Evolutionary conservation across 2,329 filamentous ascomycete genomes (phyloP).

Genomic region (Phialocephala sp.): DNA sequence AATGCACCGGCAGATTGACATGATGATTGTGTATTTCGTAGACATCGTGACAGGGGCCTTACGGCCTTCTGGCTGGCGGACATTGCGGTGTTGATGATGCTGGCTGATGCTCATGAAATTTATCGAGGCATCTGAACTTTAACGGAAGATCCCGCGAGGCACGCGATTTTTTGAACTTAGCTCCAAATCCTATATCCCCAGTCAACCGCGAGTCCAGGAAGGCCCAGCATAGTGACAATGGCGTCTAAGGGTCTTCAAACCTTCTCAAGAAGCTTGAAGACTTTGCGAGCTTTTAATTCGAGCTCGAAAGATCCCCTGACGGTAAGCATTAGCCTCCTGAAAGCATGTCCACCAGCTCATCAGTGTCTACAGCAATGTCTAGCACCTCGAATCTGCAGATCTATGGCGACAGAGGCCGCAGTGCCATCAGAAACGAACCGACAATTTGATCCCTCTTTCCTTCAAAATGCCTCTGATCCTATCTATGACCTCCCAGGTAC

Average conservation of each 20-base stretch:
- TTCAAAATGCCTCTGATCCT: constrained; percentile 22
- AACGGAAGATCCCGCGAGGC: constrained; percentile 26
- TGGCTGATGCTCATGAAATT: constrained; percentile 34
- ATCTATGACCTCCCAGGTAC: constrained; percentile 27
- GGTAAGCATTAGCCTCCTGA: constrained; percentile 37
- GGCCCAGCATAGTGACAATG: constrained; percentile 36
- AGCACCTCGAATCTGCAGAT: constrained; percentile 47
- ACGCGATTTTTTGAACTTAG: constrained; percentile 33
- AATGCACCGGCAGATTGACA: constrained; percentile 34
- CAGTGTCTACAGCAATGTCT: constrained; percentile 49
- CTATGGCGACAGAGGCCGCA: constrained; percentile 55
- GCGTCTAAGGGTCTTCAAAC: constrained; percentile 42
- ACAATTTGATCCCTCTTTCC: constrained; percentile 25
- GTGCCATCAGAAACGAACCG: constrained; percentile 34
- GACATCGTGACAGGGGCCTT: constrained; percentile 60
- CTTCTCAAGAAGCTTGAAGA: constrained; percentile 38
- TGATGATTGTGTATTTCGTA: constrained; percentile 49
- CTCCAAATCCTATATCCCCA: constrained; percentile 26
- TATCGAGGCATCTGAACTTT: constrained; percentile 29
- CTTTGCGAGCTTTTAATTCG: constrained; percentile 34
- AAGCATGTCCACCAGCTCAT: neutral
- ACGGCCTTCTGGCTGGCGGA: constrained; percentile 64
- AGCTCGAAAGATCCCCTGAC: constrained; percentile 46
- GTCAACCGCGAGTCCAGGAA: constrained; percentile 26
- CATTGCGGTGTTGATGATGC: constrained; percentile 50